A percentile compares a stretch with the other conserved stretches of the same genome.
Evolutionary conservation across 306 rosid genomes (phyloP).

Genomic region (Sechiopsis laciniata): DNA sequence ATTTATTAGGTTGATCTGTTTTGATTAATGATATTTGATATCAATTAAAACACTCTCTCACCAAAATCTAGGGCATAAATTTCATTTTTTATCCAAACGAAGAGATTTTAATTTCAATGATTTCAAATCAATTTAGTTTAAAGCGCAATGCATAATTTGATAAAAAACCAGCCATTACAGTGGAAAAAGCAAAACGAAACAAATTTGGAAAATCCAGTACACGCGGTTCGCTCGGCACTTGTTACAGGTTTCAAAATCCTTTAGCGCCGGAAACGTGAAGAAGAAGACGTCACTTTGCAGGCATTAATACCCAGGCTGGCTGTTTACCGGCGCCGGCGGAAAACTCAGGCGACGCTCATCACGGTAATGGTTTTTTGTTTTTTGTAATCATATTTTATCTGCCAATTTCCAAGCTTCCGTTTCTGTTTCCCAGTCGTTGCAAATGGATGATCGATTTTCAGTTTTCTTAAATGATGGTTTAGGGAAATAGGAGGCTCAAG

Average conservation of each 20-base stretch:
- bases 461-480: neutral
- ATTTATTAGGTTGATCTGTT: too few relatives aligned
- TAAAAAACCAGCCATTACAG: neutral
- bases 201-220: neutral
- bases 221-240: neutral
- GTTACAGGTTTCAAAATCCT: neutral
- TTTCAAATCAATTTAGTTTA: too few relatives aligned
- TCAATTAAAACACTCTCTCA: too few relatives aligned
- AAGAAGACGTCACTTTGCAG: neutral
- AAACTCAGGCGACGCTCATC: neutral
- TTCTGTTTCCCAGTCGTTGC: neutral
- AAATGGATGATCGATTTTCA: neutral
- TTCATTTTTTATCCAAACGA: too few relatives aligned
- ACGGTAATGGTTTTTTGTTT: neutral
- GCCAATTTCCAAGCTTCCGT: neutral
- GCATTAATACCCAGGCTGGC: neutral
- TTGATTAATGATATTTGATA: too few relatives aligned
- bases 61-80: too few relatives aligned
- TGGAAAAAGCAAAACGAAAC: neutral
- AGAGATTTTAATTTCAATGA: too few relatives aligned
- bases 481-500: neutral
- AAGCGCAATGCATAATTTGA: too few relatives aligned
- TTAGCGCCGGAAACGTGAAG: neutral
- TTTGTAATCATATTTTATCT: neutral
- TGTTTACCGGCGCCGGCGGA: neutral